Evolutionary conservation across 352 stramenopile species (phyloP).

Genomic region (Globisporangium acanthophoron): DNA sequence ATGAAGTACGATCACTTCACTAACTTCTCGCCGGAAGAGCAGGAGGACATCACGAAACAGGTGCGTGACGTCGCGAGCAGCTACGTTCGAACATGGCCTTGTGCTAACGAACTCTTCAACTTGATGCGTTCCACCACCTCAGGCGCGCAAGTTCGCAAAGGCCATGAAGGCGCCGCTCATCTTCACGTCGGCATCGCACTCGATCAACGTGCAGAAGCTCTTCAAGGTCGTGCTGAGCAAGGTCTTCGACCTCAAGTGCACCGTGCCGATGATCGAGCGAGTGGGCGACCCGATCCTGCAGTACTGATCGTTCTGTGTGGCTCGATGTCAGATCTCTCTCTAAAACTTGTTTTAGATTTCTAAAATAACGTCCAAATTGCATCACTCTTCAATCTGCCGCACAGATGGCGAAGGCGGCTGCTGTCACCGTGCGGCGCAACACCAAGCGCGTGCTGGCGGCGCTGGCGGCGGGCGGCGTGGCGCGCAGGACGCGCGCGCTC

Average conservation of each 20-base stretch:
- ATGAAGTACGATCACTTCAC: conserved; percentile 95
- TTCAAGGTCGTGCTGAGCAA: conserved; percentile 94
- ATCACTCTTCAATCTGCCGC: too few relatives aligned
- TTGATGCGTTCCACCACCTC: not conserved
- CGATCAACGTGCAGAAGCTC: conserved; percentile 95
- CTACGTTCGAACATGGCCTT: too few relatives aligned
- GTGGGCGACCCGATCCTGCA: conserved; percentile 90
- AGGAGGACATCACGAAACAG: conserved; percentile 93
- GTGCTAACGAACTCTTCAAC: too few relatives aligned
- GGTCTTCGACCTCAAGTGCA: conserved; percentile 93
- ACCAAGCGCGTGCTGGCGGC: conserved; percentile 46
- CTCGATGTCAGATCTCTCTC: not conserved
- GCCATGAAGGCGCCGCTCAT: conserved; percentile 94
- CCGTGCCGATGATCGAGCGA: conserved; percentile 90
- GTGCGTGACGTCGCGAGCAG: conserved; percentile 18
- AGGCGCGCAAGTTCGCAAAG: conserved; percentile 93
- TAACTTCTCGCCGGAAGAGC: conserved; percentile 87
- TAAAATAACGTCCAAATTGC: too few relatives aligned
- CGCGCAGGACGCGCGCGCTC: conserved; percentile 17
- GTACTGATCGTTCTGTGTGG: conserved; percentile 33
- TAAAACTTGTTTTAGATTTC: not conserved
- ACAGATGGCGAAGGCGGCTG: not conserved
- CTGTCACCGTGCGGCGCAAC: conserved; percentile 30
- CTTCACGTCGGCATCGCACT: conserved; percentile 91
- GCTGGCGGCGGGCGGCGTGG: conserved; percentile 28